A percentile compares a stretch with the other conserved stretches of the same genome.
Evolutionary conservation across 805 yeast genomes (phyloP).

Genomic region (Wickerhamiella sergipiensis): DNA sequence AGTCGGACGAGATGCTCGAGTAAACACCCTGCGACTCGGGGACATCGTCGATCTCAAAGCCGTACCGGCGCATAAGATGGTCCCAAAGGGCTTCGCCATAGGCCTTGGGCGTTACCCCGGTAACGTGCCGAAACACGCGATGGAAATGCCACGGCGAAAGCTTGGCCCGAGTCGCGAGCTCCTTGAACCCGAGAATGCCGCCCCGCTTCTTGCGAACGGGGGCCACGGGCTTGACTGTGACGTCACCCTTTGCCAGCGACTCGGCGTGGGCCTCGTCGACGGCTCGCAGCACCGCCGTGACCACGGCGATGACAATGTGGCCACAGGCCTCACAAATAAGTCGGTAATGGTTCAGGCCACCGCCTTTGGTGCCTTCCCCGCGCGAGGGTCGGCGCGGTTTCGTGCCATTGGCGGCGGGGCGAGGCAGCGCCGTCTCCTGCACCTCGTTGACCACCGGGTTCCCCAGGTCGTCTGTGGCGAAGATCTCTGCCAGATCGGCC

Average conservation of each 20-base stretch:
- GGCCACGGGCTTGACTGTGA: constrained; percentile 11
- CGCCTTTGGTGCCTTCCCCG: not conserved
- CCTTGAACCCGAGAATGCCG: constrained; percentile 48
- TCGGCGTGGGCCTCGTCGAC: constrained; percentile 19
- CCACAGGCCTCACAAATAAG: constrained; percentile 69
- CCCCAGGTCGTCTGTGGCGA: constrained; percentile 1
- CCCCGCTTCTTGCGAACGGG: constrained; percentile 26
- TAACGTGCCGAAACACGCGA: constrained; percentile 73
- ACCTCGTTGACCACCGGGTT: not conserved
- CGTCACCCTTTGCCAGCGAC: constrained; percentile 5
- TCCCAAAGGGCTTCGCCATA: constrained; percentile 71
- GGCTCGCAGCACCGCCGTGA: constrained; percentile 28
- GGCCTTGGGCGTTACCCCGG: constrained; percentile 78
- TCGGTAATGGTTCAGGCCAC: constrained; percentile 19
- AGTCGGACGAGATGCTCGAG: not conserved
- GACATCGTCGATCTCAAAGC: constrained; percentile 15
- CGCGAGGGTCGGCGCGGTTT: not conserved
- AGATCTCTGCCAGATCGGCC: constrained; percentile 4
- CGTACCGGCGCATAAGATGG: constrained; percentile 15
- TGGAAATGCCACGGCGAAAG: constrained; percentile 90
- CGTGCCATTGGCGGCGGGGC: not conserved
- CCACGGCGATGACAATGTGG: constrained; percentile 72
- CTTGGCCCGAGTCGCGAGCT: constrained; percentile 70
- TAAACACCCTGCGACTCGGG: constrained; percentile 5
- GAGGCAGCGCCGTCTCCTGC: not conserved